These are phyloP conservation scores for Monosporozyma servazzii DNA, from an alignment of 805 yeast genomes.

Conservation along the genomic window DNA sequence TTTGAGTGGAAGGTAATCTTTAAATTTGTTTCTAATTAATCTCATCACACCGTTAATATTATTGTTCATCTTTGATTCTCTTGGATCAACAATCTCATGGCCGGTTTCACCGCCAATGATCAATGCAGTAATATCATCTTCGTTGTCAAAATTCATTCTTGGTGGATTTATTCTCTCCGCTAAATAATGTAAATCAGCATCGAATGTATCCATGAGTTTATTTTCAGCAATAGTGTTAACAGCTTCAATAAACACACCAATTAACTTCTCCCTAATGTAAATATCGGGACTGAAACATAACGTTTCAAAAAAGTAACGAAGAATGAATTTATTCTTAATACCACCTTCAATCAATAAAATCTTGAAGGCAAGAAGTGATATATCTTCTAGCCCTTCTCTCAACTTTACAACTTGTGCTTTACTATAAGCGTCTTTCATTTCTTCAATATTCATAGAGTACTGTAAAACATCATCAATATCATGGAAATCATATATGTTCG, in stretches of 20 bases:
- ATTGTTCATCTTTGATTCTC: conserved; percentile 19
- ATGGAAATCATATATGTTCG: conserved; percentile 43
- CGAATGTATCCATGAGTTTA: conserved; percentile 48
- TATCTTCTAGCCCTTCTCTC: conserved; percentile 33
- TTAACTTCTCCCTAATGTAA: conserved; percentile 41
- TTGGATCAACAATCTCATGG: conserved; percentile 10
- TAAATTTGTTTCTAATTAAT: conserved; percentile 20
- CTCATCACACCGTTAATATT: conserved; percentile 22
- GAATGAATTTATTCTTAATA: conserved; percentile 49
- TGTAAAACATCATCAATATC: conserved; percentile 43
- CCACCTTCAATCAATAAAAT: conserved; percentile 72
- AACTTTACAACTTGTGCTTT: conserved; percentile 7
- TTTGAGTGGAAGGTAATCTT: conserved; percentile 45
- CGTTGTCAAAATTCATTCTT: conserved; percentile 10
- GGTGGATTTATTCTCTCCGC: conserved; percentile 19
- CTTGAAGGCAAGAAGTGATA: conserved; percentile 59
- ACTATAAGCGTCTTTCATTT: neutral
- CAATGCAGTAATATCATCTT: conserved; percentile 11
- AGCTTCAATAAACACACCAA: conserved; percentile 39
- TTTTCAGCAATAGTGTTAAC: conserved; percentile 66
- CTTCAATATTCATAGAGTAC: conserved; percentile 34
- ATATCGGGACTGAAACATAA: conserved; percentile 48
- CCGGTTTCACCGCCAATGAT: conserved; percentile 10
- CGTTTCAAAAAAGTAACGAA: conserved; percentile 53
- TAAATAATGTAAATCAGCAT: conserved; percentile 47